Conservation (phyloP, 2,329 filamentous ascomycete genomes). For the Basipetospora chlamydospora region DNA sequence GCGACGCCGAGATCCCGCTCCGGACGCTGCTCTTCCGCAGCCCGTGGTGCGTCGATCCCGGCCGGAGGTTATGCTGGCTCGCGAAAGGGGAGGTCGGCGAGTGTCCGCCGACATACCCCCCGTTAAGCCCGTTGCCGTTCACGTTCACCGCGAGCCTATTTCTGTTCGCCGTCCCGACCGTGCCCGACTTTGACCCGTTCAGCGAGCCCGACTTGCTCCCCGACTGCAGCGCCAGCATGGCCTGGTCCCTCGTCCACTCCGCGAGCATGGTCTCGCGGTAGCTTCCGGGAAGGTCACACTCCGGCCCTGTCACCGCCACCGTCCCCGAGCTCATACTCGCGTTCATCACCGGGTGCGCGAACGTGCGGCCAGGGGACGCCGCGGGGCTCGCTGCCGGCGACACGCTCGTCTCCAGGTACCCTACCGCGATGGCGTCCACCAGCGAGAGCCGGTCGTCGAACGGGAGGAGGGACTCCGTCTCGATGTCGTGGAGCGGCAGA, state of each 20-base stretch:
- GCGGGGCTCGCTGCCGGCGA: conserved; percentile 59
- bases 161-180: conserved; percentile 32
- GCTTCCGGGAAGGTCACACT: conserved; percentile 46
- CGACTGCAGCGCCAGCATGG: conserved; percentile 53
- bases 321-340: conserved; percentile 26
- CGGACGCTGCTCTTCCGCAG: conserved; percentile 39
- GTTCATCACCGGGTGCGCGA: conserved; percentile 46
- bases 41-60: conserved; percentile 28
- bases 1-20: conserved; percentile 32
- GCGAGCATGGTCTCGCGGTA: conserved; percentile 63
- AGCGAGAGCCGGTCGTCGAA: conserved; percentile 62
- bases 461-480: conserved; percentile 51
- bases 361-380: conserved; percentile 50
- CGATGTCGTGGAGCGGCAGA: conserved; percentile 37
- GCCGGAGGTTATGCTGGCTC: conserved; percentile 34
- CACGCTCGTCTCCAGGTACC: conserved; percentile 47
- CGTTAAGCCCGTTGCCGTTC: conserved; percentile 27
- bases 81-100: conserved; percentile 25
- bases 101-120: conserved; percentile 16
- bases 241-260: conserved; percentile 66
- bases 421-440: conserved; percentile 57
- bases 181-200: conserved; percentile 57
- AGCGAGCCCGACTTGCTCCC: conserved; percentile 59
- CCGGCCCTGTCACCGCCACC: conserved; percentile 17
- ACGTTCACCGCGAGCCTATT: conserved; percentile 47